phyloP scores from a whole-genome alignment of 2,329 filamentous ascomycete genomes.

The Sclerotinia glacialis region DNA sequence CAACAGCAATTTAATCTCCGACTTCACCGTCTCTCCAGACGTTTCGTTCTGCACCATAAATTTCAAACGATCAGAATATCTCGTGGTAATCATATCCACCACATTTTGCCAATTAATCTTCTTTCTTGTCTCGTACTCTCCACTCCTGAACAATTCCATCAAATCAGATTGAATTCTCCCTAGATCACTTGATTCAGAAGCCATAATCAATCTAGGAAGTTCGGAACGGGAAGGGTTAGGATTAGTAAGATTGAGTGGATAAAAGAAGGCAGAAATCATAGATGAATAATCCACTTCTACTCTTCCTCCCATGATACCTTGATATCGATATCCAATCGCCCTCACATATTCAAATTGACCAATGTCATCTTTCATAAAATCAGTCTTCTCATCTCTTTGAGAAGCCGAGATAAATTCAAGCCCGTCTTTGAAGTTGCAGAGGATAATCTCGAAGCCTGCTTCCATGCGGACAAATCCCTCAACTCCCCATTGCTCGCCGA shows the following conservation, averaged over 20 bases:
- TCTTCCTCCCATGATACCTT: slow-evolving; percentile 44
- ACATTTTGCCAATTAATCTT: slow-evolving; percentile 59
- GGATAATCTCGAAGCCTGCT: slow-evolving; percentile 66
- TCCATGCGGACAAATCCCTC: slow-evolving; percentile 67
- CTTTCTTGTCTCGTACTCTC: slow-evolving; percentile 23
- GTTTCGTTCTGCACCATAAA: slow-evolving; percentile 25
- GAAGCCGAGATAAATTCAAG: slow-evolving; percentile 32
- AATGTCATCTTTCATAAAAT: slow-evolving; percentile 10
- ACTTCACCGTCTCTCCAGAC: slow-evolving; percentile 39
- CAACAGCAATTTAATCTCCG: slow-evolving; percentile 42
- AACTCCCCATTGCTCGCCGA: slow-evolving; percentile 54
- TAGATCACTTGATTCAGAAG: slow-evolving; percentile 32
- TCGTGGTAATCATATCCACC: slow-evolving; percentile 61
- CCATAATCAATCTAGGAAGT: slow-evolving; percentile 30
- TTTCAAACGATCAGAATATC: slow-evolving; percentile 57
- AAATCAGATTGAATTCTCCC: slow-evolving; percentile 46
- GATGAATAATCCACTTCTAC: slow-evolving; percentile 35
- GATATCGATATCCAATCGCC: slow-evolving; percentile 44
- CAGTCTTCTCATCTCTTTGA: slow-evolving; percentile 23
- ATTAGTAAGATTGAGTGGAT: slow-evolving; percentile 36
- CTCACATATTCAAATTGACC: slow-evolving; percentile 40
- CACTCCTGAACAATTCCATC: slow-evolving; percentile 41
- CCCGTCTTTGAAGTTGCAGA: slow-evolving; percentile 56
- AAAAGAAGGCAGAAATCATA: slow-evolving; percentile 38
- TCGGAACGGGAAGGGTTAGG: slow-evolving; percentile 26